phyloP scores from a whole-genome alignment of 108 stramenopile species.

The Parietichytrium sp. region DNA sequence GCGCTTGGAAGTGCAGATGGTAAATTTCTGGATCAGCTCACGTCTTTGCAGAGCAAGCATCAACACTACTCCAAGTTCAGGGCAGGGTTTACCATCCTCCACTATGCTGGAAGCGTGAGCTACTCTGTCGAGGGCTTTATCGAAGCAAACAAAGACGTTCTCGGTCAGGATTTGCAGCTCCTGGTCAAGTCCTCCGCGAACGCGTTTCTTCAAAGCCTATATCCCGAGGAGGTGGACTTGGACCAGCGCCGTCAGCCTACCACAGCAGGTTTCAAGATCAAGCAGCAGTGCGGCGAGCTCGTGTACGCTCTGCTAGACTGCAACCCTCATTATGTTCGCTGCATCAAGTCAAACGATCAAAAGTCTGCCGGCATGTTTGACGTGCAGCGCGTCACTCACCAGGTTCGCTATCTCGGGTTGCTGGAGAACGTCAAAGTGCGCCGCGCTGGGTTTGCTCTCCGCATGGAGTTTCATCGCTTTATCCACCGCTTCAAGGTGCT shows the following conservation, averaged over 20 bases:
- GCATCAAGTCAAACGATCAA: conserved; percentile 89
- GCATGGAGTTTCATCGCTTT: conserved; percentile 36
- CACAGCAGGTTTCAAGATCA: conserved; percentile 70
- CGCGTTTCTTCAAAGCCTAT: conserved; percentile 22
- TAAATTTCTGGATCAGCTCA: conserved; percentile 5
- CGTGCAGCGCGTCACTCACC: not conserved
- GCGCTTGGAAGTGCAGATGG: conserved; percentile 49
- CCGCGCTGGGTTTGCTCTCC: conserved; percentile 39
- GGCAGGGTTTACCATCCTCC: conserved; percentile 52
- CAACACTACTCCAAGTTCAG: conserved; percentile 51
- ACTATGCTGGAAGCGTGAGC: conserved; percentile 65
- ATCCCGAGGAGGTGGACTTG: not conserved
- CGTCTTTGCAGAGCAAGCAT: not conserved
- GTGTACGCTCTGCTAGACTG: conserved; percentile 79
- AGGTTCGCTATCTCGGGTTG: conserved; percentile 33
- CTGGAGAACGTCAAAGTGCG: conserved; percentile 37
- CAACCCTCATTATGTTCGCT: conserved; percentile 91
- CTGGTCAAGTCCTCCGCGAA: conserved; percentile 45
- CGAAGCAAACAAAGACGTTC: conserved; percentile 66
- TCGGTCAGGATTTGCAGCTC: conserved; percentile 55
- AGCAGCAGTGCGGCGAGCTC: conserved; percentile 75
- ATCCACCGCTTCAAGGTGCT: conserved; percentile 35
- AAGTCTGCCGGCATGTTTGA: conserved; percentile 45
- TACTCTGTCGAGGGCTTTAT: conserved; percentile 61
- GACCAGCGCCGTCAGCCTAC: conserved; percentile 21